Conservation (phyloP, 176 grass and related monocot species). For the Lolium multiflorum region DNA sequence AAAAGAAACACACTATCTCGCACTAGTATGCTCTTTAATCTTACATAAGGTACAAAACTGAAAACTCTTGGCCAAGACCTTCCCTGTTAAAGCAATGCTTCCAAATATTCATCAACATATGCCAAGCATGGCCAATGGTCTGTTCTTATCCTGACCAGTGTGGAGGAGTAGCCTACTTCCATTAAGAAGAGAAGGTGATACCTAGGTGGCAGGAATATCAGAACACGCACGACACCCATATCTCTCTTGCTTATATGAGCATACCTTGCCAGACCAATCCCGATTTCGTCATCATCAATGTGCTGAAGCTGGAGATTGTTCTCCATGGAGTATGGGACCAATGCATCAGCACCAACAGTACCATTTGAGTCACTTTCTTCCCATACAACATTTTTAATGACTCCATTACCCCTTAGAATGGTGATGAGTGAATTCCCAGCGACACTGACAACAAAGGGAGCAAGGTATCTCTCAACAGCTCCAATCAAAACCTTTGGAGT, state of each 20-base stretch:
- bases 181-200: slow-evolving; percentile 97
- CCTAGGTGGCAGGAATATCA: slow-evolving; percentile 91
- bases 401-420: slow-evolving; percentile 64
- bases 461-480: slow-evolving; percentile 77
- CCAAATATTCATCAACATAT: slow-evolving; percentile 95
- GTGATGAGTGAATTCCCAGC: slow-evolving; percentile 64
- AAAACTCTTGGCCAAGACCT: slow-evolving; percentile 31
- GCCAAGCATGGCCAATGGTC: slow-evolving; percentile 99
- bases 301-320: slow-evolving; percentile 56
- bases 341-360: slow-evolving; percentile 57
- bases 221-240: slow-evolving; percentile 66
- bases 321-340: slow-evolving; percentile 71
- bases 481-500: slow-evolving; percentile 68
- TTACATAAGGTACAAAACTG: slow-evolving; percentile 63
- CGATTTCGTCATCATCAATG: slow-evolving; percentile 50
- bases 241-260: slow-evolving; percentile 56
- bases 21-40: slow-evolving; percentile 38
- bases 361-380: slow-evolving; percentile 62
- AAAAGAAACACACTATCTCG: slow-evolving; percentile 29
- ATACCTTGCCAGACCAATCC: slow-evolving; percentile 37
- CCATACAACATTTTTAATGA: slow-evolving; percentile 78
- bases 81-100: slow-evolving; percentile 72
- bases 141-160: slow-evolving; percentile 86
- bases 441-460: slow-evolving; percentile 76
- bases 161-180: slow-evolving; percentile 80